A percentile compares a stretch with the other conserved stretches of the same genome.
phyloP scores from a whole-genome alignment of 1,284 basidiomycete genomes.

The Ganoderma lucidum region DNA sequence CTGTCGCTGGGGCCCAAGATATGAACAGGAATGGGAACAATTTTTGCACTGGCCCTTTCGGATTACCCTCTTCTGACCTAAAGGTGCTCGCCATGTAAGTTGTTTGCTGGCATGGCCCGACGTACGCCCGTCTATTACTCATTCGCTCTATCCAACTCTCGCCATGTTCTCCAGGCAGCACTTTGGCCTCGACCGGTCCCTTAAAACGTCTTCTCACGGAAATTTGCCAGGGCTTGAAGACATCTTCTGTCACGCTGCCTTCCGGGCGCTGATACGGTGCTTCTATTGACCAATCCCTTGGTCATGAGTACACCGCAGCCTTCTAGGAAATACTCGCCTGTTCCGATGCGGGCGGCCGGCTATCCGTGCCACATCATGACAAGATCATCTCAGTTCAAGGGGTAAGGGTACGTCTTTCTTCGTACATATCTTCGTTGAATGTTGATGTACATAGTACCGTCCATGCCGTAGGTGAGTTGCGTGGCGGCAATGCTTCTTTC shows the following conservation, averaged over 20 bases:
- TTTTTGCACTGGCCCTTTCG: not conserved
- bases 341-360: constrained; percentile 12
- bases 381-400: not conserved
- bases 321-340: not conserved
- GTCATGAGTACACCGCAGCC: constrained; percentile 9
- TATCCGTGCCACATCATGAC: not conserved
- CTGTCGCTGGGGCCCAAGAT: not conserved
- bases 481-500: not conserved
- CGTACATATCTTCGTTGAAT: not conserved
- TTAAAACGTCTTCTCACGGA: not conserved
- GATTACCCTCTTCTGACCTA: not conserved
- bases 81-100: not conserved
- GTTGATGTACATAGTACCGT: not conserved
- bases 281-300: not conserved
- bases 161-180: not conserved
- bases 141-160: not conserved
- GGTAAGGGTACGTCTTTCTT: not conserved
- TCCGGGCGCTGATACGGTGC: constrained; percentile 9
- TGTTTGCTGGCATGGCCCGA: not conserved
- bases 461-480: not conserved
- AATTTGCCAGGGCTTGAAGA: not conserved
- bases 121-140: not conserved
- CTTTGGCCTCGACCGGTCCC: not conserved
- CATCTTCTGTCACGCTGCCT: constrained; percentile 7
- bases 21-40: not conserved